phyloP scores from a whole-genome alignment of 805 yeast genomes.

The Spathaspora passalidarum region DNA sequence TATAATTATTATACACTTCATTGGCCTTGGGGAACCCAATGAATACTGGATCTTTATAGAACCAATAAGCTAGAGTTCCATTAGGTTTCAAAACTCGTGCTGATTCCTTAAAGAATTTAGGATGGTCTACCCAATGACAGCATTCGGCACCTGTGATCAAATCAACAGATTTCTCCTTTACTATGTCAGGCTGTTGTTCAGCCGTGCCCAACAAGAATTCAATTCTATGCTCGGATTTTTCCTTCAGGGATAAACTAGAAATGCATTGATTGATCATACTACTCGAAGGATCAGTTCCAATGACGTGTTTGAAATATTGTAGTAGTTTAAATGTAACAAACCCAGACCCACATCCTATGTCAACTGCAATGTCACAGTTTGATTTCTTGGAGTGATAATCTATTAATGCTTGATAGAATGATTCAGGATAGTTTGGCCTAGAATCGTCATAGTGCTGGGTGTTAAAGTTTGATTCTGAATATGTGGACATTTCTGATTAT shows the following conservation, averaged over 20 bases:
- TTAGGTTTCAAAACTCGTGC: slow-evolving; percentile 48
- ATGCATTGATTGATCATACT: slow-evolving; percentile 21
- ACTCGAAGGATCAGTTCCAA: slow-evolving; percentile 55
- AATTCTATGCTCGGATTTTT: slow-evolving; percentile 10
- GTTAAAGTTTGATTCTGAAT: slow-evolving; percentile 50
- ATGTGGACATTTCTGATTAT: slow-evolving; percentile 55
- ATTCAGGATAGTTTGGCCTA: slow-evolving; percentile 65
- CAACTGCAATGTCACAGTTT: slow-evolving; percentile 39
- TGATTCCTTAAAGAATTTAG: slow-evolving; percentile 48
- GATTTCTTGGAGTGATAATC: slow-evolving; percentile 11
- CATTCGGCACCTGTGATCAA: slow-evolving; percentile 79
- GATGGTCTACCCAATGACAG: slow-evolving; percentile 78
- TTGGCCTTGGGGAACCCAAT: slow-evolving; percentile 53
- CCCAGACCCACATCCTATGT: slow-evolving; percentile 82
- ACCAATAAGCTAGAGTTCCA: slow-evolving; percentile 77
- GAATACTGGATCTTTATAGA: slow-evolving; percentile 72
- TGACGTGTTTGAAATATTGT: slow-evolving; percentile 42
- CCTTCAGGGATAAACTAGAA: slow-evolving; percentile 9
- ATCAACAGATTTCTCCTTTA: slow-evolving; percentile 43
- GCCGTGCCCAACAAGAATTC: slow-evolving; percentile 23
- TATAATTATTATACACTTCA: slow-evolving; percentile 47
- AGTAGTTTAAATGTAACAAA: slow-evolving; percentile 59
- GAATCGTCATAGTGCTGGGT: slow-evolving; percentile 52
- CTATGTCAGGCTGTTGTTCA: slow-evolving; percentile 21
- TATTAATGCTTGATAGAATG: slow-evolving; percentile 15